Evolutionary conservation across 2,329 filamentous ascomycete species (phyloP).

Genomic region (Alternaria hordeiaustralica): DNA sequence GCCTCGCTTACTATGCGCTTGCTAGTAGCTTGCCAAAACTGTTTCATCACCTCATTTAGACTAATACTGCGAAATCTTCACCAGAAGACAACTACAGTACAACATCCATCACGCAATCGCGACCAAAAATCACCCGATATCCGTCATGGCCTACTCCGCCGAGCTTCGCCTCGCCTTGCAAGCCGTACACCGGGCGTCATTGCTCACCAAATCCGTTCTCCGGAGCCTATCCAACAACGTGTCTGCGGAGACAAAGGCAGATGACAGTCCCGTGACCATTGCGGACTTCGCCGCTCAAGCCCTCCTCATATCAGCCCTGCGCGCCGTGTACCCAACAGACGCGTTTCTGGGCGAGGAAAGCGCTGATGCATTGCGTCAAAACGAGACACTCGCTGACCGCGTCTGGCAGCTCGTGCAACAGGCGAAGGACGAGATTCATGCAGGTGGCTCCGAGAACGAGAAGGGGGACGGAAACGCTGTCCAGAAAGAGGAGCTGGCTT

Average conservation of each 20-base stretch:
- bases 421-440: slow-evolving; percentile 37
- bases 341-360: slow-evolving; percentile 68
- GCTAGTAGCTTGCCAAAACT: slow-evolving; percentile 8
- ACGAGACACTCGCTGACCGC: slow-evolving; percentile 57
- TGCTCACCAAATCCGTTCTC: slow-evolving; percentile 64
- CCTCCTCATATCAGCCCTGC: slow-evolving; percentile 64
- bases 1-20: slow-evolving; percentile 24
- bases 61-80: slow-evolving; percentile 15
- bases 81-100: slow-evolving; percentile 1
- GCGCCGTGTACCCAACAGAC: slow-evolving; percentile 61
- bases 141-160: slow-evolving; percentile 24
- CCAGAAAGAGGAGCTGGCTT: slow-evolving; percentile 21
- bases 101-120: slow-evolving; percentile 7
- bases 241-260: slow-evolving; percentile 62
- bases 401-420: slow-evolving; percentile 63
- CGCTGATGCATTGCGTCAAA: slow-evolving; percentile 58
- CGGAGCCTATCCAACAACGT: slow-evolving; percentile 55
- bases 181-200: slow-evolving; percentile 62
- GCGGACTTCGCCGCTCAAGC: slow-evolving; percentile 70
- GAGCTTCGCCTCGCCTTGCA: slow-evolving; percentile 43
- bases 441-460: slow-evolving; percentile 30
- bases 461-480: slow-evolving; percentile 22
- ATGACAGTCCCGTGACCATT: slow-evolving; percentile 67
- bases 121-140: slow-evolving; percentile 1
- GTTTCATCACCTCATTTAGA: slow-evolving; percentile 17